Percentiles rank a stretch among this genome's conserved stretches.
Evolutionary conservation across 805 yeast genomes (phyloP).

Genomic region (Lachancea thermotolerans): DNA sequence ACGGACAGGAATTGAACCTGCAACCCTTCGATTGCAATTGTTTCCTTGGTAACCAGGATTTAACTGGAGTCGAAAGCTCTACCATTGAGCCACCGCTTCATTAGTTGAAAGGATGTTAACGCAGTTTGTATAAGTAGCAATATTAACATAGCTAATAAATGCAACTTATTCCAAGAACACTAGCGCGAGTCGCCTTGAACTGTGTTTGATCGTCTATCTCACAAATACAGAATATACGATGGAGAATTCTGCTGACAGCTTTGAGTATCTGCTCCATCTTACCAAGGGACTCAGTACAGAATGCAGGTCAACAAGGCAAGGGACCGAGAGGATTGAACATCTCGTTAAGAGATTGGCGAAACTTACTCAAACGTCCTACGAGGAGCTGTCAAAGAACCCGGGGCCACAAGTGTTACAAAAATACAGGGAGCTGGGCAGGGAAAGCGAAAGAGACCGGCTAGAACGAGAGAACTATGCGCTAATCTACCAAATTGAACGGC

Average conservation of each 20-base stretch:
- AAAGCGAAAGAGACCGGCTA: constrained; percentile 15
- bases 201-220: too few species aligned
- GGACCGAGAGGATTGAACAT: constrained; percentile 24
- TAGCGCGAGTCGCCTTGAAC: too few species aligned
- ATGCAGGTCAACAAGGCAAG: constrained; percentile 23
- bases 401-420: constrained; percentile 11
- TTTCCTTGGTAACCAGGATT: constrained; percentile 21
- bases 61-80: constrained; percentile 52
- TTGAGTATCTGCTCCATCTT: constrained; percentile 25
- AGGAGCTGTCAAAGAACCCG: constrained; percentile 14
- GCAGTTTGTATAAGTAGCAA: not conserved
- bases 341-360: constrained; percentile 24
- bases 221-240: not conserved
- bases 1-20: constrained; percentile 67
- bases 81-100: constrained; percentile 56
- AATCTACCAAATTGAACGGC: constrained; percentile 26
- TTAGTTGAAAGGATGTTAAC: constrained; percentile 1
- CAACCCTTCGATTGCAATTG: constrained; percentile 49
- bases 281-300: constrained; percentile 20
- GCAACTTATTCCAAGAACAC: too few species aligned
- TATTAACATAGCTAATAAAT: too few species aligned
- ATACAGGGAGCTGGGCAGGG: constrained; percentile 10
- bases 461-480: constrained; percentile 23
- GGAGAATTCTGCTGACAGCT: constrained; percentile 21
- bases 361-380: constrained; percentile 25